Conservation (phyloP, 2,329 filamentous ascomycete genomes). For the Ophiostoma sp. region DNA sequence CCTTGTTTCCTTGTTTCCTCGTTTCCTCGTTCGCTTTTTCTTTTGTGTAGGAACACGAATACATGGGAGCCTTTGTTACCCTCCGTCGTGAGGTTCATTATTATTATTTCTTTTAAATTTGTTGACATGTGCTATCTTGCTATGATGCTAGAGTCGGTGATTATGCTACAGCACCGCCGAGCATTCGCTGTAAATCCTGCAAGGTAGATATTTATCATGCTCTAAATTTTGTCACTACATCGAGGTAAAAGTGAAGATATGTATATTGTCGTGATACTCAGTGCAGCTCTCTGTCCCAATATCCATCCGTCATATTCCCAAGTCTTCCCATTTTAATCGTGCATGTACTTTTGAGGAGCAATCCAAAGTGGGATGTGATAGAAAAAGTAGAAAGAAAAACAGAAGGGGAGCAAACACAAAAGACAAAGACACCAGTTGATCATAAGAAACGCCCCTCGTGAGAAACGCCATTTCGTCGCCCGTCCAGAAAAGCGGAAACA, state of each 20-base stretch:
- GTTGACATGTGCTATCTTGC: too few relatives aligned
- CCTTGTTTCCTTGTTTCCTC: too few relatives aligned
- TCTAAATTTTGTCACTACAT: too few relatives aligned
- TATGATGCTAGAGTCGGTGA: too few relatives aligned
- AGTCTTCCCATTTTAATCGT: not conserved
- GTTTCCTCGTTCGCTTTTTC: too few relatives aligned
- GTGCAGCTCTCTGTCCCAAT: not conserved
- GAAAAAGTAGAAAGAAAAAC: not conserved
- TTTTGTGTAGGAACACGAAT: too few relatives aligned
- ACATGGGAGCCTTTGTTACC: not conserved
- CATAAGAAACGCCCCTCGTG: slow-evolving; percentile 2
- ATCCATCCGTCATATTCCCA: not conserved
- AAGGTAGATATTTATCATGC: too few relatives aligned
- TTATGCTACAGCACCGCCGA: too few relatives aligned
- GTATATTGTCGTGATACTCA: not conserved
- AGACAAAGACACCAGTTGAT: not conserved
- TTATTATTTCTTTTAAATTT: not conserved
- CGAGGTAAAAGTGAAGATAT: not conserved
- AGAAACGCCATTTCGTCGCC: slow-evolving; percentile 9
- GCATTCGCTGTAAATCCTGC: too few relatives aligned
- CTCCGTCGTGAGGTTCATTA: not conserved
- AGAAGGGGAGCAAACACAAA: not conserved
- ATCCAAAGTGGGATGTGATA: not conserved
- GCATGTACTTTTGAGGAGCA: not conserved
- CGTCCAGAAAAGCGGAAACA: slow-evolving; percentile 1